Percentiles rank a stretch among this genome's conserved stretches.
phyloP scores from a whole-genome alignment of 108 stramenopile genomes.

The Nannochloropsis salina region DNA sequence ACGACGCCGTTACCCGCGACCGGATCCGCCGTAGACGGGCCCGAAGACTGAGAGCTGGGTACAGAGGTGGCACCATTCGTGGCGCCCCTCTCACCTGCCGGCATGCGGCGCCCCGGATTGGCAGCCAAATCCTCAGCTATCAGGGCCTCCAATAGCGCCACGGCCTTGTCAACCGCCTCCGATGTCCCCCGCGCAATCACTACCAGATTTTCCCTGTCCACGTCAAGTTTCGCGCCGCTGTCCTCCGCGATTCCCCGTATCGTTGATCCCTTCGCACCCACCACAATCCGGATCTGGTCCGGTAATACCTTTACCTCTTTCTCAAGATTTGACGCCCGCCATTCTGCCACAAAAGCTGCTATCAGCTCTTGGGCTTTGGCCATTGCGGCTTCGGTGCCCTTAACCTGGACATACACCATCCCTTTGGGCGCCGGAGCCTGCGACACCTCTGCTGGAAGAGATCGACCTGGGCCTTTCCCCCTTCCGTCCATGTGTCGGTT shows the following conservation, averaged over 20 bases:
- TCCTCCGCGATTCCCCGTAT: not conserved
- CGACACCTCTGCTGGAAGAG: not conserved
- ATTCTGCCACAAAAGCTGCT: not conserved
- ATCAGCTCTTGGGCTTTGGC: not conserved
- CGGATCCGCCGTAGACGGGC: not conserved
- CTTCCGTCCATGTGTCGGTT: not conserved
- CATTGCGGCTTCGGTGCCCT: not conserved
- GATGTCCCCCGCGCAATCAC: not conserved
- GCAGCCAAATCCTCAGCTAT: not conserved
- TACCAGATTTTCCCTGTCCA: not conserved
- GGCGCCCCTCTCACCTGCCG: not conserved
- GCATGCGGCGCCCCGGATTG: not conserved
- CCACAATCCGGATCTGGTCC: not conserved
- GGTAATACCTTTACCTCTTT: not conserved
- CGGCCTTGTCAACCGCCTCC: constrained; percentile 14
- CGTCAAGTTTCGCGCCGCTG: not conserved
- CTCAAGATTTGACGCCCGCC: not conserved
- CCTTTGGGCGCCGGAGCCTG: not conserved
- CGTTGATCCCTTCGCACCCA: not conserved
- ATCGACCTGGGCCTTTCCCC: not conserved
- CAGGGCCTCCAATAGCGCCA: not conserved
- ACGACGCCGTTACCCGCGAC: not conserved
- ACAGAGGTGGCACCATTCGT: not conserved
- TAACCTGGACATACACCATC: not conserved
- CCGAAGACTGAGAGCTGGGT: not conserved